Base-by-base conservation (phyloP, 2,329 filamentous ascomycete genomes). In the Aspergillus sp. region DNA sequence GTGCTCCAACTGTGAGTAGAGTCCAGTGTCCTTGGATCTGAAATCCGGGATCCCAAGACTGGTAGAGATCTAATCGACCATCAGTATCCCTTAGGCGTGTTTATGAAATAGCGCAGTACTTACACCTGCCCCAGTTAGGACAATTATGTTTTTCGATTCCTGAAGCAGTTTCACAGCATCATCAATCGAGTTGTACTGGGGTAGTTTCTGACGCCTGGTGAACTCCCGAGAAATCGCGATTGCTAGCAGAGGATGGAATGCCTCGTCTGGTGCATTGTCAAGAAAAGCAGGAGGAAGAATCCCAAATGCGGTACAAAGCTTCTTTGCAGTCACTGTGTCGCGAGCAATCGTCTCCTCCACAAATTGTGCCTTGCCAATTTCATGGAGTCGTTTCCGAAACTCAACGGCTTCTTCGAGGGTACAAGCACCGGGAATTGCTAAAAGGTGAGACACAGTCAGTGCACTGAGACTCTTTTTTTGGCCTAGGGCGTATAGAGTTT, bases 21-120 rank as follows among this genome's bases (percentile, higher is more conserved):
- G 88, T 49, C 93, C 93, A 1, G 88, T 96, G 68, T 91, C 89
- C 74, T 95, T 95, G 52, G 93, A 97, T 64, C 95, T 88, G 71
- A 99, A 99, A 74, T 99, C 95, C 4, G 95, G 95, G 58, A 99
- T 98, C 60, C 95, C 95, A 18, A 99, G 85, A 51, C 91, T 96
- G 1, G 95, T 99, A 24, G 93, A 97, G 65, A 99, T 98, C 76
- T 81, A 45, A 13, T 17, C 30, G 32, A 13, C 18, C 24, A 17
- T 43, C 13, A 65, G 57, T 48, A 49, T 30, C 41, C 15, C 7
- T 5, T 20, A 12, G 7, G 7, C 26, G 22, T n/a, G 9, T 13
- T 13, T 53, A 20, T 18, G 7, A 30, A 30, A 15, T 0, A 43
- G 6, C 3, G 49, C 17, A 38, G 41, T 24, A 68, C 78, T 63